phyloP scores from a whole-genome alignment of 192 early-diverging fungal species.

The Coemansia sp. region DNA sequence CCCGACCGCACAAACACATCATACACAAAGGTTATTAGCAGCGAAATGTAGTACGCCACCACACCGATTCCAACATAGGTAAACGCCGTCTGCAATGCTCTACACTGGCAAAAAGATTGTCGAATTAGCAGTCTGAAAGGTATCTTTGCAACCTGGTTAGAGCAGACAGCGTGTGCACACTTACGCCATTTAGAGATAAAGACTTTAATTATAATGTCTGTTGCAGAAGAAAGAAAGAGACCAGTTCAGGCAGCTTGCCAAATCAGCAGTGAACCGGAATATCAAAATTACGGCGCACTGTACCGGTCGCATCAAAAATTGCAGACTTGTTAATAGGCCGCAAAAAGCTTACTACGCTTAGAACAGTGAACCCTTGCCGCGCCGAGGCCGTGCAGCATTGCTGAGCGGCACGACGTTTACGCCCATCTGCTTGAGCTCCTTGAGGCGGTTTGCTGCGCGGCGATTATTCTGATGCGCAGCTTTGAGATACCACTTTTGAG shows the following conservation, averaged over 20 bases:
- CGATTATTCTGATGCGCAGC: constrained; percentile 84
- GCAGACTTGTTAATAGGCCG: no score
- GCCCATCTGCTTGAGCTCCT: constrained; percentile 76
- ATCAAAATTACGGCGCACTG: no score
- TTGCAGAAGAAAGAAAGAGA: no score
- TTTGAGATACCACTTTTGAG: constrained; percentile 82
- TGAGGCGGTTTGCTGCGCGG: constrained; percentile 77
- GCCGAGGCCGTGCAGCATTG: constrained; percentile 32
- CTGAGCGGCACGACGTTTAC: constrained; percentile 14
- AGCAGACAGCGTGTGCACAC: no score
- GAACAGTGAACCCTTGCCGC: constrained; percentile 45
- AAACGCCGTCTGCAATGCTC: constrained; percentile 37
- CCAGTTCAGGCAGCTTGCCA: no score
- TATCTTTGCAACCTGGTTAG: no score
- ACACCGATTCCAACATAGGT: constrained; percentile 47
- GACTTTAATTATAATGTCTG: no score
- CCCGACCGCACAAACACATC: constrained; percentile 49
- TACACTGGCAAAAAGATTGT: constrained; percentile 12
- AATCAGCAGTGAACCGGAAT: no score
- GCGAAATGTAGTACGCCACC: constrained; percentile 48
- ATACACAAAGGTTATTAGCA: constrained; percentile 41
- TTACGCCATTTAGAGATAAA: no score
- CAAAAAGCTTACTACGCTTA: constrained; percentile 3
- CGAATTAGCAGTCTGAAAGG: background rate
- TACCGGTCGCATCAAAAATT: no score